A percentile compares a stretch with the other conserved stretches of the same genome.
These are phyloP conservation scores for Colletotrichum tropicicola DNA, from an alignment of 2,329 filamentous ascomycete genomes.

Conservation along the genomic window DNA sequence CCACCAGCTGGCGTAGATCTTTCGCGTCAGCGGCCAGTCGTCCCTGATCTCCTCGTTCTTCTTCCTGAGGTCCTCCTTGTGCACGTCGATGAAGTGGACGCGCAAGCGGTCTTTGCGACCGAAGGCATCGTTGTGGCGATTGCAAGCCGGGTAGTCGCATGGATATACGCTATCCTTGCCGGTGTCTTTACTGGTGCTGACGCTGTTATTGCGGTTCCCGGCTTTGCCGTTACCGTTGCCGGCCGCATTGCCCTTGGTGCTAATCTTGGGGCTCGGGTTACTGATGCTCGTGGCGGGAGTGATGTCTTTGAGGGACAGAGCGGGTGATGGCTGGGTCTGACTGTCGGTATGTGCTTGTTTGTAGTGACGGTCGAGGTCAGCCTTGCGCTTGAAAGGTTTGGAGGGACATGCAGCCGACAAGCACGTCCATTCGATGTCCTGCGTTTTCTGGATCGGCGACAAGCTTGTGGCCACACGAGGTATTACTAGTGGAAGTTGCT, in stretches of 20 bases:
- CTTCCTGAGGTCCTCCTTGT: conserved; percentile 63
- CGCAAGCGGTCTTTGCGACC: conserved; percentile 64
- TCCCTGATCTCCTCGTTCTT: conserved; percentile 46
- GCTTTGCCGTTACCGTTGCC: conserved; percentile 4
- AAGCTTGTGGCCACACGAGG: conserved; percentile 22
- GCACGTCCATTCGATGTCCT: conserved; percentile 40
- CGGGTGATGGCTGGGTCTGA: conserved; percentile 22
- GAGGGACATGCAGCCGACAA: conserved; percentile 50
- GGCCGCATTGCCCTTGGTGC: conserved; percentile 8
- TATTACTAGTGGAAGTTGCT: conserved; percentile 20
- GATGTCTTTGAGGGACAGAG: conserved; percentile 25
- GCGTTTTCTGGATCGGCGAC: conserved; percentile 25
- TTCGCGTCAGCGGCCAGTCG: conserved; percentile 49
- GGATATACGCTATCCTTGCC: conserved; percentile 50
- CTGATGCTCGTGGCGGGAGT: conserved; percentile 21
- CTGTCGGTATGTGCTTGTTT: conserved; percentile 54
- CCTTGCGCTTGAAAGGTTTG: conserved; percentile 58
- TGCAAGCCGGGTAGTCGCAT: conserved; percentile 63
- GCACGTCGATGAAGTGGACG: conserved; percentile 63
- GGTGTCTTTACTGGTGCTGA: conserved; percentile 27
- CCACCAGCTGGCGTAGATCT: conserved; percentile 58
- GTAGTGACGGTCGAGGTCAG: conserved; percentile 64
- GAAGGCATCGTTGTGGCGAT: conserved; percentile 55
- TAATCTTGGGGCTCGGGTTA: conserved; percentile 27
- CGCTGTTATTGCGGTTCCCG: conserved; percentile 22